phyloP scores from a whole-genome alignment of 2,329 filamentous ascomycete genomes.

The Penicillium sp. region DNA sequence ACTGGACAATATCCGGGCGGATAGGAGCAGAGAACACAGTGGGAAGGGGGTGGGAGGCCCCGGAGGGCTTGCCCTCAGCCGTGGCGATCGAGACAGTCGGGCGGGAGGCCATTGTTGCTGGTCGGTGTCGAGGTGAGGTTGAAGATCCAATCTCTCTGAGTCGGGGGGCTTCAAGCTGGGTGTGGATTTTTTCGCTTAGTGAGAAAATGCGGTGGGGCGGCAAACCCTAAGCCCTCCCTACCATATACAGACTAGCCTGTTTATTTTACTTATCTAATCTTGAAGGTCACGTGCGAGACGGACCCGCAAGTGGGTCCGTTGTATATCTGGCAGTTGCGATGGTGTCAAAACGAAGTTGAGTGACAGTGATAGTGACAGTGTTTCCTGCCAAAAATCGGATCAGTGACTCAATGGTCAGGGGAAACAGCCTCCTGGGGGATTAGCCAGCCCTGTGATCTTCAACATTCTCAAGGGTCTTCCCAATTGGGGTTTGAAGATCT shows the following conservation, averaged over 20 bases:
- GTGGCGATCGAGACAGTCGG: conserved; percentile 97
- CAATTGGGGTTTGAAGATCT: too few relatives aligned
- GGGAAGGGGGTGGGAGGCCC: conserved; percentile 86
- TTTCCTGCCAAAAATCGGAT: not conserved
- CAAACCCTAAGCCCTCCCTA: conserved; percentile 41
- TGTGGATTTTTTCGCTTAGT: conserved; percentile 49
- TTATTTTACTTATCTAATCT: conserved; percentile 1
- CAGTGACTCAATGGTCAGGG: too few relatives aligned
- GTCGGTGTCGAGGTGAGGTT: conserved; percentile 42
- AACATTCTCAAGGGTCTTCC: too few relatives aligned
- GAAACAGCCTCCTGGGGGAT: too few relatives aligned
- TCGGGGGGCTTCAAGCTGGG: conserved; percentile 22
- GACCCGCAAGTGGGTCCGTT: not conserved
- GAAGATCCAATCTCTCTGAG: conserved; percentile 37
- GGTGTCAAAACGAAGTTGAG: not conserved
- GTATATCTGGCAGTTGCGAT: not conserved
- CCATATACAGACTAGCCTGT: conserved; percentile 9
- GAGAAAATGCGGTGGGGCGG: conserved; percentile 24
- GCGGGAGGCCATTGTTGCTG: conserved; percentile 80
- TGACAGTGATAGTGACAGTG: not conserved
- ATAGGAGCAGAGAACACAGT: conserved; percentile 97
- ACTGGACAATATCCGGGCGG: conserved; percentile 98
- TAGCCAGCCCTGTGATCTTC: too few relatives aligned
- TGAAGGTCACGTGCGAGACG: not conserved
- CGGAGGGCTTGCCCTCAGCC: conserved; percentile 90